Evolutionary conservation across 2,329 filamentous ascomycete genomes (phyloP), one percentile per base, ranked within the genome.

Genomic region (Xylaria sp.): DNA sequence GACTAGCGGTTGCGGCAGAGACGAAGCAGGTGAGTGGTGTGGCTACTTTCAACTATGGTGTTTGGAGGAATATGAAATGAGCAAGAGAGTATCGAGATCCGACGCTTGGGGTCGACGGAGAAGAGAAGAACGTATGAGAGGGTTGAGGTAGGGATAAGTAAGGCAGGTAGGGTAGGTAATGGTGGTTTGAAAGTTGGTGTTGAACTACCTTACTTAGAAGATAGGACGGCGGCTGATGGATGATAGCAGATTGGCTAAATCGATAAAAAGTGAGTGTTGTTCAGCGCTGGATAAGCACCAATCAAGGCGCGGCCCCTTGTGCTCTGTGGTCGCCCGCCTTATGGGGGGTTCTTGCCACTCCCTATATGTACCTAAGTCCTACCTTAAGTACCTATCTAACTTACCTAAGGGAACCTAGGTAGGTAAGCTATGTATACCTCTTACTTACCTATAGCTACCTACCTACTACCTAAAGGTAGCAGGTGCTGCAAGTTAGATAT

Each of bases 181-280:
- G 10, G 23, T 51, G 40, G 29, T 48, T 59, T 62, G 35, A 27
- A 55, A 60, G 66, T 47, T 23, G 35, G 62, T 27, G 59, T 66
- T 58, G 58, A 59, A 60, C 59, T 32, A 18, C 27, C 29, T 53
- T 53, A 18, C 23, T 27, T 10, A 25, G 51, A 65, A 58, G 62
- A 63, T 50, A 59, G 5, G 16, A 12, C 29, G 51, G 51, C 44
- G 47, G 63, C 59, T 63, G 66, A 63, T 60, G 29, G 66, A 69
- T 53, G 63, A 58, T 58, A 58, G 66, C 59, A 66, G 59, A 60
- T 35, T 51, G 53, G 53, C 57, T 51, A 57, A 62, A 65, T 65
- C 51, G 62, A 69, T 65, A 62, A 65, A 65, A 69, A 61, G 55
- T 37, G 27, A 37, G 29, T 35, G 42, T 42, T n/a, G 29, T 23